phyloP scores from a whole-genome alignment of 1,284 basidiomycete species.

The Hymenochaete sp. region DNA sequence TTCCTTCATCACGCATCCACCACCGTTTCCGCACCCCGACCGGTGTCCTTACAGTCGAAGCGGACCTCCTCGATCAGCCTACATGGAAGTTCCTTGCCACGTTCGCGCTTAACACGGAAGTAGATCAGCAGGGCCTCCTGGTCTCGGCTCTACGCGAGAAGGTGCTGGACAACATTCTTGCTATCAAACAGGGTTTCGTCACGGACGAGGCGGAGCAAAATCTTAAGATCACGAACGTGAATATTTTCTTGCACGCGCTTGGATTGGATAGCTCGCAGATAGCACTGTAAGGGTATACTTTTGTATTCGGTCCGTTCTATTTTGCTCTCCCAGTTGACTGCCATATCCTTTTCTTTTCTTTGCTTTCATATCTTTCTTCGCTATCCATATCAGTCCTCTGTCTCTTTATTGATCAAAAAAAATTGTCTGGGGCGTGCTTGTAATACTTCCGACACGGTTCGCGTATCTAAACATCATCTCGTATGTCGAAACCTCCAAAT shows the following conservation, averaged over 20 bases:
- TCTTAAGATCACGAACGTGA: conserved; percentile 71
- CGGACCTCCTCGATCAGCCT: conserved; percentile 79
- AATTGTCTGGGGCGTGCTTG: neutral
- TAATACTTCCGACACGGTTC: neutral
- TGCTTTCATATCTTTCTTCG: conserved; percentile 20
- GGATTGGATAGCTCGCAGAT: conserved; percentile 81
- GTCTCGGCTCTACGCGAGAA: conserved; percentile 88
- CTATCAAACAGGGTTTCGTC: conserved; percentile 67
- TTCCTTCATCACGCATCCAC: conserved; percentile 82
- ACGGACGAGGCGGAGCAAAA: conserved; percentile 59
- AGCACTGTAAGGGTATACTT: conserved; percentile 35
- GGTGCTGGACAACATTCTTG: conserved; percentile 79
- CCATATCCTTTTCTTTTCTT: conserved; percentile 15
- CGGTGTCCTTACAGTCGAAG: conserved; percentile 28
- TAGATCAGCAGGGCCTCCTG: conserved; percentile 84
- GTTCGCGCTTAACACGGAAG: conserved; percentile 77
- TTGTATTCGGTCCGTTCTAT: conserved; percentile 14
- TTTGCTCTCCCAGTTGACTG: conserved; percentile 6
- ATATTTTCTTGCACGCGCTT: conserved; percentile 78
- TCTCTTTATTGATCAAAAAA: neutral
- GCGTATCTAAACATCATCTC: conserved; percentile 17
- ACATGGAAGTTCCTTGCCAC: conserved; percentile 90
- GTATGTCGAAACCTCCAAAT: conserved; percentile 8
- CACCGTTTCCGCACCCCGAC: conserved; percentile 34
- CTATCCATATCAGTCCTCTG: conserved; percentile 16